Percentiles rank a stretch among this genome's conserved stretches.
Evolutionary conservation across 1,284 basidiomycete genomes (phyloP).

Genomic region (Apiotrichum veenhuisii): DNA sequence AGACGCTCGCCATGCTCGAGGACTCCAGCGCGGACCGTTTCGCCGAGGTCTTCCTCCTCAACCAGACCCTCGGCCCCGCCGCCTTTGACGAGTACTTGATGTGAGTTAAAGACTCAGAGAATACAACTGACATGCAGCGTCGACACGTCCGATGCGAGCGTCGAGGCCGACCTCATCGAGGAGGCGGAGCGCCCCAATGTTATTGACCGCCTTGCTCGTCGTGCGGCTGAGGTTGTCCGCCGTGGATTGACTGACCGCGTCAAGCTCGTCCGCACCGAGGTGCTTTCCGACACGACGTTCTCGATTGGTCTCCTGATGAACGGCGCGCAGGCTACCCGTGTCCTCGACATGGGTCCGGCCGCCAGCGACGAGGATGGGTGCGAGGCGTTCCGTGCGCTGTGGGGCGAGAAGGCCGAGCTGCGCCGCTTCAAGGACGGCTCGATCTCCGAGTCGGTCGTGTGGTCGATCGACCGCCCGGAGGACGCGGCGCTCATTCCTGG

Average conservation of each 20-base stretch:
- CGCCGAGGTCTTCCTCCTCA: constrained; percentile 47
- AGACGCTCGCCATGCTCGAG: constrained; percentile 59
- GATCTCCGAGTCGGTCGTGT: constrained; percentile 90
- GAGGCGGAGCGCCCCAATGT: constrained; percentile 59
- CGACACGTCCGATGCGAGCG: constrained; percentile 53
- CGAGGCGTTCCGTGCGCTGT: constrained; percentile 72
- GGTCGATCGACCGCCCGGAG: constrained; percentile 61
- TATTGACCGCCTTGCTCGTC: constrained; percentile 57
- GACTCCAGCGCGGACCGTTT: constrained; percentile 52
- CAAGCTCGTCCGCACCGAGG: constrained; percentile 58
- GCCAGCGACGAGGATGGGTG: constrained; percentile 53
- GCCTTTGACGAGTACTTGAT: constrained; percentile 73
- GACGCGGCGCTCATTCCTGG: constrained; percentile 75
- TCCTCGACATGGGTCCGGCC: constrained; percentile 84
- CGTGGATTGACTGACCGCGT: constrained; percentile 68
- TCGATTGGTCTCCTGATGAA: constrained; percentile 73
- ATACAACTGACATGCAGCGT: constrained; percentile 53
- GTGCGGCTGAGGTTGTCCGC: constrained; percentile 58
- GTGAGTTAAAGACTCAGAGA: constrained; percentile 51
- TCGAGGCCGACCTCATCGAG: constrained; percentile 4
- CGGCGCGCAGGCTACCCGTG: constrained; percentile 65
- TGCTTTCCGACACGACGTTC: constrained; percentile 39
- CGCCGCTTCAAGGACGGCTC: constrained; percentile 96
- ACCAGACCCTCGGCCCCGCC: constrained; percentile 53
- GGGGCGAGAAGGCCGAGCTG: constrained; percentile 89